A percentile compares a stretch with the other conserved stretches of the same genome.
Evolutionary conservation across 441 rosid genomes (phyloP).

Genomic region (Adansonia grandidieri): DNA sequence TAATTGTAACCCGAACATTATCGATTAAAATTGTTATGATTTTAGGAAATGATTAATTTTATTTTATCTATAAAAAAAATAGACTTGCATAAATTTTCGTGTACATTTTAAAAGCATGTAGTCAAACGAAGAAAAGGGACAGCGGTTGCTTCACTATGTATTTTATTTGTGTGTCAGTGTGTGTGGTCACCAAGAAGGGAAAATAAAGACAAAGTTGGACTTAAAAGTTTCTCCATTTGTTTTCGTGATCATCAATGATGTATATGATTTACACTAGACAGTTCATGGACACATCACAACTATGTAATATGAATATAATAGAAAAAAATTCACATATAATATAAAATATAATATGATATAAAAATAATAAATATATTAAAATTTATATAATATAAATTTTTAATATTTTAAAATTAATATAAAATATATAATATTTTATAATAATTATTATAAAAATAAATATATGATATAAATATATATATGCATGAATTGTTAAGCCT

Average conservation of each 20-base stretch:
- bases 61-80: too few relatives aligned
- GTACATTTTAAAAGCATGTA: neutral
- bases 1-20: too few relatives aligned
- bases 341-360: too few relatives aligned
- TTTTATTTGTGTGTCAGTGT: neutral
- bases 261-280: neutral
- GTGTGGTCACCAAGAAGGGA: neutral
- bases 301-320: too few relatives aligned
- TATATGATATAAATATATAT: neutral
- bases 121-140: slow-evolving; percentile 2
- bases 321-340: too few relatives aligned
- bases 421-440: neutral
- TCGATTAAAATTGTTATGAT: too few relatives aligned
- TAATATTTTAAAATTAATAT: neutral
- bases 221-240: neutral
- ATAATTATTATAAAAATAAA: too few relatives aligned
- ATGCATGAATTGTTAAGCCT: neutral
- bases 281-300: neutral
- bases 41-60: neutral
- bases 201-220: neutral
- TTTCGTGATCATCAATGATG: neutral
- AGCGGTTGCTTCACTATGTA: neutral
- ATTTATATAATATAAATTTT: neutral
- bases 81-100: neutral
- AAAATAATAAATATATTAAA: neutral